Percentiles rank a stretch among this genome's conserved stretches.
phyloP scores from a whole-genome alignment of 331 rosid genomes.

The Rhamnella rubrinervis region DNA sequence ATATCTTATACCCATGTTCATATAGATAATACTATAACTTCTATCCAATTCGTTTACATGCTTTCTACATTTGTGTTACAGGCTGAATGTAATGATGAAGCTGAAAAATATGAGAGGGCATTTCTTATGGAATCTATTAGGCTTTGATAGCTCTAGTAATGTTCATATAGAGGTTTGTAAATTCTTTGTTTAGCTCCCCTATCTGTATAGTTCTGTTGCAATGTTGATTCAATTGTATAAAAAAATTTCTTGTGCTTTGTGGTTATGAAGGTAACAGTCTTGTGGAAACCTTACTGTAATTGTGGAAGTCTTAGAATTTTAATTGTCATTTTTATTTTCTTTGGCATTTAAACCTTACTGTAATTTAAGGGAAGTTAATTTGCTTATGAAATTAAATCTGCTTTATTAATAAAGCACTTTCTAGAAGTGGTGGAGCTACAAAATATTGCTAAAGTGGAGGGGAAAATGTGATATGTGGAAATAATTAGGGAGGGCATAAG shows the following conservation, averaged over 20 bases:
- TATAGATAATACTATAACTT: neutral
- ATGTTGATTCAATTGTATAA: neutral
- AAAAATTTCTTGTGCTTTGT: neutral
- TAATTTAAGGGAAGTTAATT: neutral
- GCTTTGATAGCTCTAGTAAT: constrained; percentile 47
- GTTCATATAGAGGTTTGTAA: constrained; percentile 78
- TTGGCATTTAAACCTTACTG: too few relatives aligned
- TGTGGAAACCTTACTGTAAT: too few relatives aligned
- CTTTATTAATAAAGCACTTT: neutral
- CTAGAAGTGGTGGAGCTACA: neutral
- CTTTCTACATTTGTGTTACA: constrained; percentile 24
- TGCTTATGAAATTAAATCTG: neutral
- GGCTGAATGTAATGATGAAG: constrained; percentile 76
- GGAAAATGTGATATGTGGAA: neutral
- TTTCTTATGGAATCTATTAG: constrained; percentile 70
- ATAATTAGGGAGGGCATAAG: neutral
- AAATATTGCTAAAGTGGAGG: neutral
- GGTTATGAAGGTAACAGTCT: neutral
- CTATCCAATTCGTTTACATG: too few relatives aligned
- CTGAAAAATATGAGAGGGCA: constrained; percentile 73
- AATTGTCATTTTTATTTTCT: too few relatives aligned
- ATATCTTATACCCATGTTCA: neutral
- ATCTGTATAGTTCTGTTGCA: neutral
- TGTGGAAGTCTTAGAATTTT: neutral
- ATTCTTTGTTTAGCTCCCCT: constrained; percentile 9